Conservation (phyloP, 495 filamentous ascomycete species). For the Aspergillus hancockii region DNA sequence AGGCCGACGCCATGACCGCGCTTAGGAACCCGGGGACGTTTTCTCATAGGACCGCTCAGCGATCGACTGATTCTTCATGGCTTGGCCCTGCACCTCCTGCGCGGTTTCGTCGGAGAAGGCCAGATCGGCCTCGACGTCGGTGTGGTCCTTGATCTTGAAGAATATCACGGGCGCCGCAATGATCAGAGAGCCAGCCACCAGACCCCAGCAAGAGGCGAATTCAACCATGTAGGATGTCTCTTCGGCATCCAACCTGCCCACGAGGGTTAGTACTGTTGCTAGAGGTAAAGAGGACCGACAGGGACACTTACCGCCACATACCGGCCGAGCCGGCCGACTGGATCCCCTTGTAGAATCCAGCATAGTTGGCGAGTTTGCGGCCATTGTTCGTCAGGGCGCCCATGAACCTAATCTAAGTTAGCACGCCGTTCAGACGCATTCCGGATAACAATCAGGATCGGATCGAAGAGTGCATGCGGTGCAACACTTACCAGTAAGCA, state of each 20-base stretch:
- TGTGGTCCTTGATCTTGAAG: constrained; percentile 72
- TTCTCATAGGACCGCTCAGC: too few relatives aligned
- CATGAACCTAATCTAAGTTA: constrained; percentile 68
- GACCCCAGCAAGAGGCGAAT: constrained; percentile 67
- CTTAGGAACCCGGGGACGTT: too few relatives aligned
- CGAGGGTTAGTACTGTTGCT: constrained; percentile 14
- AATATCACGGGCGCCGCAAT: constrained; percentile 77
- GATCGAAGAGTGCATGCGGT: not conserved
- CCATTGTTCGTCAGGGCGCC: constrained; percentile 90
- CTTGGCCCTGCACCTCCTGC: constrained; percentile 32
- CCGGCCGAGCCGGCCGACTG: constrained; percentile 89
- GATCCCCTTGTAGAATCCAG: constrained; percentile 96
- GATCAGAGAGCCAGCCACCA: constrained; percentile 68
- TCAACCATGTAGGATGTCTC: constrained; percentile 63
- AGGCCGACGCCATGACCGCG: too few relatives aligned
- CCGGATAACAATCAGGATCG: not conserved
- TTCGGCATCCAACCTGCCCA: constrained; percentile 58
- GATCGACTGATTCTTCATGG: too few relatives aligned
- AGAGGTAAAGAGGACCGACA: not conserved
- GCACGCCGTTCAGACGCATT: not conserved
- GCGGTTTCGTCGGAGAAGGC: constrained; percentile 78
- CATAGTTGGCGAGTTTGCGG: constrained; percentile 88
- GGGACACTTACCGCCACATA: constrained; percentile 62
- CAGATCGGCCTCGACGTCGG: constrained; percentile 73
- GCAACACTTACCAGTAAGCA: constrained; percentile 74